phyloP scores from a whole-genome alignment of 768 basidiomycete genomes.

The Suillus decipiens region DNA sequence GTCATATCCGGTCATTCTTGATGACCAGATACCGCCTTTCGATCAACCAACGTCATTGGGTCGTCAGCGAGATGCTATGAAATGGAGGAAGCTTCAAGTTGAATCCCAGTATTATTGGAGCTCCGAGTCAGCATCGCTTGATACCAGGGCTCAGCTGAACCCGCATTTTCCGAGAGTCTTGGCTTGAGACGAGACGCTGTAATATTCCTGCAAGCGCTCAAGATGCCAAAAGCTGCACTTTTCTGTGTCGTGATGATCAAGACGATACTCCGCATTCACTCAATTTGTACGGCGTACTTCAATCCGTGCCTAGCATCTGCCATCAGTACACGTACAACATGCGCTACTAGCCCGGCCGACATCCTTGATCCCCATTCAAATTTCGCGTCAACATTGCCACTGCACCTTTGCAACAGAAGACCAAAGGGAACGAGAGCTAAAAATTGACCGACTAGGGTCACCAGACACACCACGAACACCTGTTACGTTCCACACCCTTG shows the following conservation, averaged over 20 bases:
- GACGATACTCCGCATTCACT: constrained; percentile 39
- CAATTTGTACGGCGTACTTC: constrained; percentile 41
- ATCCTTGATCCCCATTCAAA: constrained; percentile 58
- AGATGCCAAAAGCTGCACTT: not conserved
- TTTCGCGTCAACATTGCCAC: constrained; percentile 70
- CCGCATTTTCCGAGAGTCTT: constrained; percentile 53
- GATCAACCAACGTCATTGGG: constrained; percentile 54
- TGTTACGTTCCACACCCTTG: not conserved
- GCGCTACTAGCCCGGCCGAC: constrained; percentile 24
- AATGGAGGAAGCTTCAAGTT: not conserved
- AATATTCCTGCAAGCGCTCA: constrained; percentile 59
- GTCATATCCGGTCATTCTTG: not conserved
- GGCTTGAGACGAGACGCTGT: constrained; percentile 70
- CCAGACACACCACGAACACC: not conserved
- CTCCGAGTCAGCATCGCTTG: constrained; percentile 32
- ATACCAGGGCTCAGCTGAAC: constrained; percentile 66
- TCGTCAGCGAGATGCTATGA: constrained; percentile 36
- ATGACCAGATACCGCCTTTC: constrained; percentile 20
- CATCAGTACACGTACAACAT: constrained; percentile 71
- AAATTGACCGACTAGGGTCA: constrained; percentile 10
- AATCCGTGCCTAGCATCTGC: constrained; percentile 42
- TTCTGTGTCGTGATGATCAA: not conserved
- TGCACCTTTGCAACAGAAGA: constrained; percentile 71
- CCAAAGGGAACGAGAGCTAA: constrained; percentile 50
- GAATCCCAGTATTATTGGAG: constrained; percentile 5